phyloP scores from a whole-genome alignment of 2,329 filamentous ascomycete genomes.

The Paraphaeosphaeria sporulosa region DNA sequence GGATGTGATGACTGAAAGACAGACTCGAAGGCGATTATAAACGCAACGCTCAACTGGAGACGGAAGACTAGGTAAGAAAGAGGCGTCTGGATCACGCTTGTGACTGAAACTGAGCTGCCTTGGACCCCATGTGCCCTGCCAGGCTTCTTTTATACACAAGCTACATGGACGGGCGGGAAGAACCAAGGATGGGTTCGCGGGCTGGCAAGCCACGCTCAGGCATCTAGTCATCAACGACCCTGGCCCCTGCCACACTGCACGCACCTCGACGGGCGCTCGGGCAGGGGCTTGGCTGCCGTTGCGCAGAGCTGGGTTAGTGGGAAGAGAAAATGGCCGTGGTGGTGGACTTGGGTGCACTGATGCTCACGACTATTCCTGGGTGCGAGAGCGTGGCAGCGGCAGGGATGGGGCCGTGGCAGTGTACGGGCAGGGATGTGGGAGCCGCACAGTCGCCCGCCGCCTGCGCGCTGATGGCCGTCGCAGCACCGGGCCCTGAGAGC shows the following conservation, averaged over 20 bases:
- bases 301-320: conserved; percentile 9
- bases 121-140: conserved; percentile 24
- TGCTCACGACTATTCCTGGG: conserved; percentile 10
- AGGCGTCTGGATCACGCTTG: conserved; percentile 13
- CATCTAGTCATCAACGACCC: conserved; percentile 41
- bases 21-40: conserved; percentile 23
- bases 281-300: conserved; percentile 16
- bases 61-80: conserved; percentile 25
- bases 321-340: conserved; percentile 9
- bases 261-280: conserved; percentile 12
- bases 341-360: conserved; percentile 5
- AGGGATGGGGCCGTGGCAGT: conserved; percentile 29
- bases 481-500: conserved; percentile 8
- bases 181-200: conserved; percentile 19
- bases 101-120: conserved; percentile 26
- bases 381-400: conserved; percentile 16
- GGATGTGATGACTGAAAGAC: conserved; percentile 23
- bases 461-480: conserved; percentile 12
- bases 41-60: neutral
- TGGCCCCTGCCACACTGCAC: conserved; percentile 16
- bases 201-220: conserved; percentile 31
- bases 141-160: conserved; percentile 43
- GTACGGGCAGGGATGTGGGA: conserved; percentile 26
- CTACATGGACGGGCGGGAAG: conserved; percentile 5
- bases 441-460: conserved; percentile 20